Evolutionary conservation across 352 stramenopile species (phyloP), one percentile per base, ranked within the genome.

Genomic region (Phytophthora nicotianae): DNA sequence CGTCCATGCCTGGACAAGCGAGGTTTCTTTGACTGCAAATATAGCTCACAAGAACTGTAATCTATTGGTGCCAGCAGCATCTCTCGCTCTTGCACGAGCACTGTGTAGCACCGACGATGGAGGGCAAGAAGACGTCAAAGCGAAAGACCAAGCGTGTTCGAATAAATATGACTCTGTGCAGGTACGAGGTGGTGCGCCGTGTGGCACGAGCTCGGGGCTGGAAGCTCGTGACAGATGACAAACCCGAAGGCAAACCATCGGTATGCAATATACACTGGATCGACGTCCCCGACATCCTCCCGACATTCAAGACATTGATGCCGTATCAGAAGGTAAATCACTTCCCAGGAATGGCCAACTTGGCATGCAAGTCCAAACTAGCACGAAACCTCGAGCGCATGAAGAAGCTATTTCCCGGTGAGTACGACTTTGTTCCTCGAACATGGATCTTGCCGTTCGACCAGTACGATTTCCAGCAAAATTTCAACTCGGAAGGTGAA

Each of bases 381-480:
- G 95, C 96, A 8, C 90, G 97, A 58, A 98, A 98, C 72, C 91
- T 99, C 16, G 92, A 98, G 50, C 81, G 90, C 41, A 98, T 99
- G 94, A 94, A 91, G 57, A 97, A 97, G 54, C 58, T 95, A 2
- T 99, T 98, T 48, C 93, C 92, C 0, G 72, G 81, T 6, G 90
- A 98, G 58, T 98, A 95, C 57, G 78, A 86, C 29, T 99, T 98
- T 62, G 98, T 96, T 53, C 97, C 97, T 27, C 85, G 86, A 29
- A 99, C 97, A 17, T 99, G 95, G 88, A 97, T 99, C 26, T 76
- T 99, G n/a, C 97, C 97, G 17, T 90, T 96, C 46, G 94, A 98
- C 60, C 81, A 97, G 42, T 79, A 87, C 47, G 86, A 97, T 24
- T 98, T 99, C 62, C 83, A 95, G 59, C 75, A 86, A 27, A 74